Evolutionary conservation across 345 rosid genomes (phyloP).

Genomic region (Bruguiera gymnorhiza): DNA sequence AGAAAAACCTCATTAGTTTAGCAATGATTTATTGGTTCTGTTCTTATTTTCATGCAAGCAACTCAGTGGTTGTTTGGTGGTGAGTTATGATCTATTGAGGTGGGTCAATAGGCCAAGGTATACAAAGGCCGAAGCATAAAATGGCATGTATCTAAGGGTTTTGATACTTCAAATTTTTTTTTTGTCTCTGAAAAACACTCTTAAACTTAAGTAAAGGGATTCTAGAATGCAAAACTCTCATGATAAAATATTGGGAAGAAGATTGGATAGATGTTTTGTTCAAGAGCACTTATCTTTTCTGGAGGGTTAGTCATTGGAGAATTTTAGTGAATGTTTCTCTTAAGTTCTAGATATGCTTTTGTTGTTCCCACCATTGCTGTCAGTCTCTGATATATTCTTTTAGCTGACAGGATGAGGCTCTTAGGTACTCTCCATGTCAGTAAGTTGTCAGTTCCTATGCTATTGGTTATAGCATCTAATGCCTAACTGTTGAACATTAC

Average conservation of each 20-base stretch:
- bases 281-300: background rate
- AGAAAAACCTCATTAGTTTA: too few relatives aligned
- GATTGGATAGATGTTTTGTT: background rate
- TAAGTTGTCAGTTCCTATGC: background rate
- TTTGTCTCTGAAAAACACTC: too few relatives aligned
- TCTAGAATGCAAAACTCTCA: too few relatives aligned
- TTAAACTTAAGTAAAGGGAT: too few relatives aligned
- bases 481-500: conserved; percentile 16
- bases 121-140: too few relatives aligned
- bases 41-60: too few relatives aligned
- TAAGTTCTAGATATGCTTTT: background rate
- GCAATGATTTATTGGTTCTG: too few relatives aligned
- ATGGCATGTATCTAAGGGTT: too few relatives aligned
- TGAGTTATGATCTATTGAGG: too few relatives aligned
- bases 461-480: background rate
- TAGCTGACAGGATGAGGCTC: background rate
- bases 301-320: background rate
- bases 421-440: background rate
- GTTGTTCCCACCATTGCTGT: background rate
- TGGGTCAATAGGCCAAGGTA: too few relatives aligned
- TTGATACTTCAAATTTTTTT: too few relatives aligned
- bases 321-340: background rate
- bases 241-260: background rate
- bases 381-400: background rate
- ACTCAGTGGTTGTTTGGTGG: too few relatives aligned